Evolutionary conservation across 1,284 basidiomycete genomes (phyloP).

Genomic region (Ceratobasidium sp.): DNA sequence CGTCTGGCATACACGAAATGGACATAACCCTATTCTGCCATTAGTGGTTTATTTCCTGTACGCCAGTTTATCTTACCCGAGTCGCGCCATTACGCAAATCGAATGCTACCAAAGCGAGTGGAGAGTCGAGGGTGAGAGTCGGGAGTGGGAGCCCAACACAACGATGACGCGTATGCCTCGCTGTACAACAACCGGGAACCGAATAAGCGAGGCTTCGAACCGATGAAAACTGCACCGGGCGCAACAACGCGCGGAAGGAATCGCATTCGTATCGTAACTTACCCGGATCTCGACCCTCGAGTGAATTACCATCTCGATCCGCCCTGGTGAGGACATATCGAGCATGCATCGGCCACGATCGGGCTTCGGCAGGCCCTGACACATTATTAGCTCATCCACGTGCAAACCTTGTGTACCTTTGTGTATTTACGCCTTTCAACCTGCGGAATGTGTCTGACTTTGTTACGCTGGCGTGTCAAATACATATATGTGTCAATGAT

Average conservation of each 20-base stretch:
- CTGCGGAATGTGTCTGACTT: no score
- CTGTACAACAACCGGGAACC: slow-evolving; percentile 15
- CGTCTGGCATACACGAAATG: slow-evolving; percentile 21
- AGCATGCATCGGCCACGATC: neutral
- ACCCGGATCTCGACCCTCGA: slow-evolving; percentile 10
- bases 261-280: neutral
- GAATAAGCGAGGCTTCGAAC: slow-evolving; percentile 17
- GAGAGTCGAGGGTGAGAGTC: no score
- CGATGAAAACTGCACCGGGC: neutral
- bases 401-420: neutral
- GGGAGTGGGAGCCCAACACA: neutral
- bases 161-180: neutral
- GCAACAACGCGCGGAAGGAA: neutral
- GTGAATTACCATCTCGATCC: slow-evolving; percentile 12
- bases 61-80: no score
- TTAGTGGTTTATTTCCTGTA: neutral
- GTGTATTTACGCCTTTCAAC: neutral
- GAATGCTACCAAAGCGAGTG: no score
- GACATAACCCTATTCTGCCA: neutral
- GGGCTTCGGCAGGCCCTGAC: neutral
- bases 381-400: no score
- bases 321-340: neutral
- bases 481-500: no score
- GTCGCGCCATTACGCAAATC: neutral
- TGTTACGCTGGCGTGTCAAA: no score